Evolutionary conservation across 1,284 basidiomycete species (phyloP).

Genomic region (Ganoderma leucocontextum): DNA sequence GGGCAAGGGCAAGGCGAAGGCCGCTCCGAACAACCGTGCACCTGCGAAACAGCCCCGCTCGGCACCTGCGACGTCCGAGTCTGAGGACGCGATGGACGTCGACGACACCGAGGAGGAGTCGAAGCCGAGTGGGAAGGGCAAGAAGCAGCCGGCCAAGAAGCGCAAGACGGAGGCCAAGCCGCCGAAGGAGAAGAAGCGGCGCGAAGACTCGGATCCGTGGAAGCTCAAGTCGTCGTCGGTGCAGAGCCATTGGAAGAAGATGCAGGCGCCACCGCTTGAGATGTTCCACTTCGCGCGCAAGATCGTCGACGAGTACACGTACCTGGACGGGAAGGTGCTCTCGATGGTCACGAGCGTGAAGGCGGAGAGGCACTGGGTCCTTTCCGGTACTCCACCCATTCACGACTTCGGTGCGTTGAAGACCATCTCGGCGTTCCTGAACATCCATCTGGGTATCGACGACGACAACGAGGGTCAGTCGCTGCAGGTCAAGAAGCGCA

Average conservation of each 20-base stretch:
- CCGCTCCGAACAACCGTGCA: constrained; percentile 27
- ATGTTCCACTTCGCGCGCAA: constrained; percentile 92
- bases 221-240: constrained; percentile 72
- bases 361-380: constrained; percentile 88
- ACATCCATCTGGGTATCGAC: constrained; percentile 88
- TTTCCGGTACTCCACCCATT: constrained; percentile 96
- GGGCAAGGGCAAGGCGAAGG: constrained; percentile 33
- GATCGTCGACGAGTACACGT: constrained; percentile 96
- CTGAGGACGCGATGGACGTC: constrained; percentile 62
- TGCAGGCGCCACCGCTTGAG: constrained; percentile 86
- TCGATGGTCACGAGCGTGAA: constrained; percentile 82
- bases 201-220: constrained; percentile 84
- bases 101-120: constrained; percentile 50
- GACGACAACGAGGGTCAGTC: constrained; percentile 88
- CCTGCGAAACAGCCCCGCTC: constrained; percentile 31
- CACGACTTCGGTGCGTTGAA: constrained; percentile 92
- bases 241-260: constrained; percentile 78
- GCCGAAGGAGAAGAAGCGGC: constrained; percentile 65
- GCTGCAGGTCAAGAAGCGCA: constrained; percentile 79
- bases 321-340: constrained; percentile 84
- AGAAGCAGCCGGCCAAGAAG: constrained; percentile 50
- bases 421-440: constrained; percentile 88
- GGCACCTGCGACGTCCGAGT: constrained; percentile 37
- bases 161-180: constrained; percentile 58
- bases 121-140: constrained; percentile 39